Base-by-base conservation (phyloP, 164 flowering plant species). In the Liriodendron chinense region DNA sequence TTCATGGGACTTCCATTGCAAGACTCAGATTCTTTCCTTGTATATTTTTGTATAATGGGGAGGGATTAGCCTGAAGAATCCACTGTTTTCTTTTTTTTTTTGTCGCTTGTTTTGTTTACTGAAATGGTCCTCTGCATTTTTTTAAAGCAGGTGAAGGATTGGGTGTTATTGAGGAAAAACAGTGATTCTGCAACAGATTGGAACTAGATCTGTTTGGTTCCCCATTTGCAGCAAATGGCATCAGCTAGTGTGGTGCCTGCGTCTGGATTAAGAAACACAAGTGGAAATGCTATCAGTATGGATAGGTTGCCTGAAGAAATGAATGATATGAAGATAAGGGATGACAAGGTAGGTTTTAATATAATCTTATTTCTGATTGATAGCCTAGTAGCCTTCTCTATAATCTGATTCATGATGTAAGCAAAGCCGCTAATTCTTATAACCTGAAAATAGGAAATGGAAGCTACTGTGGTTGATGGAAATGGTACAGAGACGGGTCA, bases 321-420 rank as follows among this genome's bases (percentile, higher is more conserved):
- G 91, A 92, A 87, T 79, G 92, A 87, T 75, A 90, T 92, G 94
- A 92, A 86, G 79, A 85, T 92, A 69, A 86, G 86, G 80, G 94
- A 92, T 79, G 94, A 89, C 47, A 91, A 87, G 91, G 92, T 90
- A 76, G 71, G 43, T 16, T 26, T 28, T 26, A 53, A 5, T 67
- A 16, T 67, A 16, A 14, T 67, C 6, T 6, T 9, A 26, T 67
- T 2, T 4, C n/a, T 26, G 22, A 28, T 26, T 67, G 69, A 34
- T 16, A 28, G 20, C n/a, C 20, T 28, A 6, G 26, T 1, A 67
- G 26, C 7, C 20, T 20, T 26, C 2, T 67, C 28, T 26, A 14
- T 28, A 6, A 20, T 67, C 48, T 67, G 7, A 26, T 67, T 9
- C 47, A 13, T 67, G 47, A 24, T 14, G 13, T 49, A 49, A 12